phyloP scores from a whole-genome alignment of 345 rosid species.

The Aquilaria malaccensis region DNA sequence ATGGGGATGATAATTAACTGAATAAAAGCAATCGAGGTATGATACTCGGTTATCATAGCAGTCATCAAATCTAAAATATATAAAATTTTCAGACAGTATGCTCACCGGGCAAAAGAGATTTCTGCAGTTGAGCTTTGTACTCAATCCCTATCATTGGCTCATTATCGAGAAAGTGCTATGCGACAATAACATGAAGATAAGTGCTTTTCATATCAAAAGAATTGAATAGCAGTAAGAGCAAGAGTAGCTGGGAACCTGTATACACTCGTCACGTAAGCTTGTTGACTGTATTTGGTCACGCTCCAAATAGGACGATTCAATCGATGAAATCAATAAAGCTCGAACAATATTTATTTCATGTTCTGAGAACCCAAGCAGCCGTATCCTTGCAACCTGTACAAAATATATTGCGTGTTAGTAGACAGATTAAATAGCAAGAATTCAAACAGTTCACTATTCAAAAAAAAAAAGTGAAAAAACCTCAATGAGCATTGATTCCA shows the following conservation, averaged over 20 bases:
- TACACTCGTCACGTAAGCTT: constrained; percentile 77
- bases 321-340: constrained; percentile 76
- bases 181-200: constrained; percentile 1
- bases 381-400: constrained; percentile 72
- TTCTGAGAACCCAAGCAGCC: constrained; percentile 89
- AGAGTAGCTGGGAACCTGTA: constrained; percentile 43
- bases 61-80: not conserved
- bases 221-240: not conserved
- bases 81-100: constrained; percentile 10
- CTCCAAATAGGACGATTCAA: constrained; percentile 93
- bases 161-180: constrained; percentile 60
- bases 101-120: constrained; percentile 80
- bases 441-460: not conserved
- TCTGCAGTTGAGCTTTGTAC: constrained; percentile 80
- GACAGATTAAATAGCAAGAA: too few species aligned
- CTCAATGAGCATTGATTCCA: constrained; percentile 89
- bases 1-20: constrained; percentile 13
- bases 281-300: constrained; percentile 93
- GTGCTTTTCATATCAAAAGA: not conserved
- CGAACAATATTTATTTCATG: constrained; percentile 79
- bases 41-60: constrained; percentile 19
- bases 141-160: constrained; percentile 86
- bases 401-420: too few species aligned
- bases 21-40: not conserved
- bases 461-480: constrained; percentile 23